Percentiles rank a stretch among this genome's conserved stretches.
These are phyloP conservation scores for Albophoma yamanashiensis DNA, from an alignment of 2,329 filamentous ascomycete genomes.

Conservation along the genomic window DNA sequence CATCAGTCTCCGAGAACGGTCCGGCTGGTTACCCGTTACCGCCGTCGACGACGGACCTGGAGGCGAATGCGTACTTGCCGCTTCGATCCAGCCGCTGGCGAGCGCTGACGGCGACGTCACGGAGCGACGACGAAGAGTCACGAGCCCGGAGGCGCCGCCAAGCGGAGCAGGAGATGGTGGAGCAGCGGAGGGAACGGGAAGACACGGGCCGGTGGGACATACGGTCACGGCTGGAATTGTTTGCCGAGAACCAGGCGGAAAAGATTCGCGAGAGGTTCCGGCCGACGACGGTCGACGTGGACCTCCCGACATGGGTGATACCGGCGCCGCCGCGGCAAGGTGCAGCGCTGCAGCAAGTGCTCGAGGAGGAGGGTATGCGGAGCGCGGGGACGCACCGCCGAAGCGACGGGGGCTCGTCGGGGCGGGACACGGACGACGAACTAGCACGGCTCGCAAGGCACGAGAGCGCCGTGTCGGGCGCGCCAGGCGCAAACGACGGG, in stretches of 20 bases:
- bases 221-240: constrained; percentile 46
- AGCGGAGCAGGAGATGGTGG: background rate
- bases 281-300: constrained; percentile 41
- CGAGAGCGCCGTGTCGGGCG: constrained; percentile 9
- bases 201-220: constrained; percentile 41
- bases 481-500: constrained; percentile 12
- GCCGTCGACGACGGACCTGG: constrained; percentile 12
- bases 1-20: constrained; percentile 7
- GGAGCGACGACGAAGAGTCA: background rate
- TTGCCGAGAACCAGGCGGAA: constrained; percentile 50
- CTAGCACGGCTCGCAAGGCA: constrained; percentile 8
- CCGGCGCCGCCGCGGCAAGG: constrained; percentile 50
- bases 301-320: constrained; percentile 48
- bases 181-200: constrained; percentile 6
- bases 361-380: constrained; percentile 38
- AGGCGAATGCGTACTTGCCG: constrained; percentile 14
- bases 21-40: constrained; percentile 7
- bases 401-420: constrained; percentile 14
- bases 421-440: constrained; percentile 1
- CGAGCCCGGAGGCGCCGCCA: background rate
- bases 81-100: constrained; percentile 16
- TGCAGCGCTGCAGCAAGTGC: constrained; percentile 41
- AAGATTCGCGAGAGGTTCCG: constrained; percentile 45
- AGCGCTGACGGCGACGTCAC: constrained; percentile 1
- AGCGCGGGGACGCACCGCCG: constrained; percentile 2